Evolutionary conservation across 768 basidiomycete species (phyloP).

Genomic region (Russula sp.): DNA sequence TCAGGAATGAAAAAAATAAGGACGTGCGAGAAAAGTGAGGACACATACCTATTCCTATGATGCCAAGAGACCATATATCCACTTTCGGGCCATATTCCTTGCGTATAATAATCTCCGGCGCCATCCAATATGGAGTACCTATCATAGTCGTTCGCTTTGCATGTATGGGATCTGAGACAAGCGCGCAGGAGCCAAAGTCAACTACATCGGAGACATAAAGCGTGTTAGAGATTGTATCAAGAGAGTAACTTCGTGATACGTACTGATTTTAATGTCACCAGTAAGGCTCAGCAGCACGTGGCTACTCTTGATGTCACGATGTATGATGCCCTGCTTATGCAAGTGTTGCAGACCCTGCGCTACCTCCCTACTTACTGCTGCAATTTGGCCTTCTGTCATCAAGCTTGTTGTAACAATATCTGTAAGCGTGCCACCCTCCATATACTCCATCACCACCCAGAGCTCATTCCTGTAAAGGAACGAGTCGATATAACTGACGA

Average conservation of each 20-base stretch:
- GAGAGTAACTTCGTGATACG: slow-evolving; percentile 39
- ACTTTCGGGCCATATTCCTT: slow-evolving; percentile 98
- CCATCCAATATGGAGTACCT: slow-evolving; percentile 98
- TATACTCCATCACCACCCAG: slow-evolving; percentile 99
- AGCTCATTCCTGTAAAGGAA: slow-evolving; percentile 97
- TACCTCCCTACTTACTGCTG: slow-evolving; percentile 91
- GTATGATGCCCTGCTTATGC: slow-evolving; percentile 96
- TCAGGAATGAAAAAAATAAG: slow-evolving; percentile 11
- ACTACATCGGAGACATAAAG: slow-evolving; percentile 45
- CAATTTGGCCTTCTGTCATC: slow-evolving; percentile 65
- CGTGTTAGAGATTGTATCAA: neutral
- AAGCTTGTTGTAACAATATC: slow-evolving; percentile 96
- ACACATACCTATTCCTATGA: slow-evolving; percentile 64
- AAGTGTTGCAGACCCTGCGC: slow-evolving; percentile 91
- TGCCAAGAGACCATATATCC: slow-evolving; percentile 90
- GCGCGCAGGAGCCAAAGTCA: slow-evolving; percentile 97
- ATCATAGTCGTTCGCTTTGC: slow-evolving; percentile 93
- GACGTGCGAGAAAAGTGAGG: slow-evolving; percentile 40
- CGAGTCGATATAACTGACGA: slow-evolving; percentile 99
- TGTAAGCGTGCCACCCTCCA: slow-evolving; percentile 94
- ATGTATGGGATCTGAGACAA: slow-evolving; percentile 80
- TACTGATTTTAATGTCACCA: slow-evolving; percentile 98
- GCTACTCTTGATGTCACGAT: slow-evolving; percentile 98
- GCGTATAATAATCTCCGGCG: slow-evolving; percentile 94
- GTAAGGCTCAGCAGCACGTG: slow-evolving; percentile 89